Percentiles rank a stretch among this genome's conserved stretches.
Evolutionary conservation across 768 basidiomycete genomes (phyloP).

Genomic region (Agrocybe praecox): DNA sequence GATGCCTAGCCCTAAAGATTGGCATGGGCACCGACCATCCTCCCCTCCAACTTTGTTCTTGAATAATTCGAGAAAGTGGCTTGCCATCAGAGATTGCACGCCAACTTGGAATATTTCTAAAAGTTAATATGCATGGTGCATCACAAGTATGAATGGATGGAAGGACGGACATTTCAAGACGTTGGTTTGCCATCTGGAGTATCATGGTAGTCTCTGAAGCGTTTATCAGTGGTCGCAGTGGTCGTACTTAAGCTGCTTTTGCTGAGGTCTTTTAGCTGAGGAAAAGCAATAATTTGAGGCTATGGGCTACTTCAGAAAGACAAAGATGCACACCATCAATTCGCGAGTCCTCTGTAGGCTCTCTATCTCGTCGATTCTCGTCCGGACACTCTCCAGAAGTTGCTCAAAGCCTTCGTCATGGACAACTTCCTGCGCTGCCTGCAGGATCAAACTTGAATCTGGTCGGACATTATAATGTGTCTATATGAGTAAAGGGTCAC

Average conservation of each 20-base stretch:
- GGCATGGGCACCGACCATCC: constrained; percentile 17
- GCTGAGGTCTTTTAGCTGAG: constrained; percentile 50
- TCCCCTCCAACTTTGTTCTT: constrained; percentile 5
- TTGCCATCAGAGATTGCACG: constrained; percentile 71
- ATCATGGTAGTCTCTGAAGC: too few relatives aligned
- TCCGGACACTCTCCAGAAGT: constrained; percentile 71
- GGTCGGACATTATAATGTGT: constrained; percentile 76
- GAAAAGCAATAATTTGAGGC: background rate
- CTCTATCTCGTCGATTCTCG: constrained; percentile 86
- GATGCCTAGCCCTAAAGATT: constrained; percentile 19
- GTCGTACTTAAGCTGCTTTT: constrained; percentile 28
- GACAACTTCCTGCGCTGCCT: constrained; percentile 71
- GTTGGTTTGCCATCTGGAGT: too few relatives aligned
- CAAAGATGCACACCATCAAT: constrained; percentile 55
- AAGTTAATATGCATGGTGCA: too few relatives aligned
- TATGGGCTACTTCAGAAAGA: background rate
- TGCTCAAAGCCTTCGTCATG: constrained; percentile 80
- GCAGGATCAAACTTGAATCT: constrained; percentile 79
- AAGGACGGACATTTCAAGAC: too few relatives aligned
- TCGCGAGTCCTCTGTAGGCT: constrained; percentile 79
- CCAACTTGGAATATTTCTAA: too few relatives aligned
- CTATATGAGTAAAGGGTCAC: constrained; percentile 29
- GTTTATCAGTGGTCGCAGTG: too few relatives aligned
- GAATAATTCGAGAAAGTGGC: constrained; percentile 12
- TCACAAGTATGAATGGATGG: too few relatives aligned